phyloP scores from a whole-genome alignment of 2,329 filamentous ascomycete genomes.

The Aureobasidium mangrovei region DNA sequence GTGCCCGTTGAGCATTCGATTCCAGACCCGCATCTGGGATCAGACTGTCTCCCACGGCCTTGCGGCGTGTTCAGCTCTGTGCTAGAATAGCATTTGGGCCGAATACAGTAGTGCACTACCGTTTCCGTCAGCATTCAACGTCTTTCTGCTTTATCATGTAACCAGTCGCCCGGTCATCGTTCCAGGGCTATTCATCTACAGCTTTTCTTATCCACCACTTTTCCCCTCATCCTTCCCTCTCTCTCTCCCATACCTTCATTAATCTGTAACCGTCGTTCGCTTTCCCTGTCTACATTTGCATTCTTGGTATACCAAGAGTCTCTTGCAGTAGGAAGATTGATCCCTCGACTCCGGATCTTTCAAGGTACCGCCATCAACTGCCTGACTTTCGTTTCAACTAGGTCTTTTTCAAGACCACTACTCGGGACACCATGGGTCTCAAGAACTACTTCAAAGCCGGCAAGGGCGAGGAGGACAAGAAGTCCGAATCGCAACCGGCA shows the following conservation, averaged over 20 bases:
- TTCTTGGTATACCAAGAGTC: background rate
- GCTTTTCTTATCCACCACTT: constrained; percentile 12
- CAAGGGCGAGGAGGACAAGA: constrained; percentile 31
- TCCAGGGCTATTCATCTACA: background rate
- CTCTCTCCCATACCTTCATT: constrained; percentile 5
- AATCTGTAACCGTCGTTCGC: constrained; percentile 1
- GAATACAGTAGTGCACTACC: constrained; percentile 13
- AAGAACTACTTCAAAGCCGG: constrained; percentile 54
- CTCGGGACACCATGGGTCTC: constrained; percentile 46
- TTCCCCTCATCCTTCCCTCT: background rate
- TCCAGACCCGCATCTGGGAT: constrained; percentile 11
- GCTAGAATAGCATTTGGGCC: constrained; percentile 13
- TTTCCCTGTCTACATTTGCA: background rate
- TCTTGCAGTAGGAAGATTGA: background rate
- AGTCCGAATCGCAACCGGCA: constrained; percentile 16
- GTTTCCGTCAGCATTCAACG: constrained; percentile 15
- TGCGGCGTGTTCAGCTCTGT: background rate
- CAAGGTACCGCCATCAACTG: background rate
- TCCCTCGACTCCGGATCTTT: background rate
- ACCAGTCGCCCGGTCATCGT: constrained; percentile 7
- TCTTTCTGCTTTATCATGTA: constrained; percentile 14
- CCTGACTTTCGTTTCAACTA: constrained; percentile 4
- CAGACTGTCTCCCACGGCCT: constrained; percentile 3
- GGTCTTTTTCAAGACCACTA: constrained; percentile 2
- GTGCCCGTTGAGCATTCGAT: constrained; percentile 7